A percentile compares a stretch with the other conserved stretches of the same genome.
phyloP scores from a whole-genome alignment of 345 rosid species.

The Conringia planisiliqua region DNA sequence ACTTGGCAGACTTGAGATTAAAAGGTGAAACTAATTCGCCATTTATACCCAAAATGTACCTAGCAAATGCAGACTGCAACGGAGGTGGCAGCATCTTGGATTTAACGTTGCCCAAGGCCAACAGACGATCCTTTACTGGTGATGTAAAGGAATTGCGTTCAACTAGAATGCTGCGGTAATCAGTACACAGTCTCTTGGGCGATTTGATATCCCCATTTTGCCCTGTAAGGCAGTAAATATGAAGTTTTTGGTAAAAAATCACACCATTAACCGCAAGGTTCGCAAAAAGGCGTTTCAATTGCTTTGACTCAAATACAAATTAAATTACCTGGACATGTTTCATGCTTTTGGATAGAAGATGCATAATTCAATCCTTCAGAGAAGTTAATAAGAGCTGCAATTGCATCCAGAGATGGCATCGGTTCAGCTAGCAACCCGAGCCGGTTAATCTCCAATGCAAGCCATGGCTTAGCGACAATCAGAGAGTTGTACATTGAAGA shows the following conservation, averaged over 20 bases:
- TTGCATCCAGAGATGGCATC: conserved; percentile 85
- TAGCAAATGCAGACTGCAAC: conserved; percentile 80
- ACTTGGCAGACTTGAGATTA: background rate
- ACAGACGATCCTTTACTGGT: conserved; percentile 74
- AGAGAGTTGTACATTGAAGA: conserved; percentile 96
- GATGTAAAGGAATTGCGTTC: conserved; percentile 78
- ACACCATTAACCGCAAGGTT: conserved; percentile 7
- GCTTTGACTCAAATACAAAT: background rate
- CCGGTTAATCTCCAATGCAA: conserved; percentile 60
- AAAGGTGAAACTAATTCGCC: background rate
- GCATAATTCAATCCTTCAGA: conserved; percentile 43
- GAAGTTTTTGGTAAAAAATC: conserved; percentile 1
- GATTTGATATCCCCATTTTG: conserved; percentile 83
- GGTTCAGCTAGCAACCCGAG: conserved; percentile 76
- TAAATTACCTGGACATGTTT: conserved; percentile 48
- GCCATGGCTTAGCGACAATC: conserved; percentile 74
- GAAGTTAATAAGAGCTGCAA: conserved; percentile 61
- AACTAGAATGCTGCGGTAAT: conserved; percentile 80
- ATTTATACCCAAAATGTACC: conserved; percentile 39
- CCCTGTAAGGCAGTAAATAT: conserved; percentile 48
- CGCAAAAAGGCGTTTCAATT: background rate
- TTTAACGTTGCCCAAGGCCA: conserved; percentile 53
- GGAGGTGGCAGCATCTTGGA: conserved; percentile 68
- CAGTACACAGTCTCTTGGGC: conserved; percentile 60
- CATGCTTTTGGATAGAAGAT: conserved; percentile 53